A percentile compares a stretch with the other conserved stretches of the same genome.
These are phyloP conservation scores for Hemileccinum hortonii DNA, from an alignment of 1,284 basidiomycete species.

Conservation along the genomic window DNA sequence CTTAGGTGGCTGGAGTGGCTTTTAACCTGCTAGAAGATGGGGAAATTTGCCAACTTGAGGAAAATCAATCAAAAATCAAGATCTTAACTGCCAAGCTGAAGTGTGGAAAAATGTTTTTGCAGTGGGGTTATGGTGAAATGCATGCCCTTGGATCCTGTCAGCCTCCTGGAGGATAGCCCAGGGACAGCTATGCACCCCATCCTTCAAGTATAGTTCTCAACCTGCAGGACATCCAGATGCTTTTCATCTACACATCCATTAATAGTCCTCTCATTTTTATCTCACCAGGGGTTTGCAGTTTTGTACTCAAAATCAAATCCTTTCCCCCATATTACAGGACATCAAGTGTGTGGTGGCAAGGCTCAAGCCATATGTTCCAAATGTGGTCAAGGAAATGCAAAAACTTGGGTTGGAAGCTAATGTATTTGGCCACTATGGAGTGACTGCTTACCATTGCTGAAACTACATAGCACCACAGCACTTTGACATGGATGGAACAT, in stretches of 20 bases:
- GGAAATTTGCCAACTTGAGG: not conserved
- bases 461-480: slow-evolving; percentile 13
- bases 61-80: slow-evolving; percentile 7
- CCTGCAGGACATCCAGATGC: not conserved
- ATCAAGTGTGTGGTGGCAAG: slow-evolving; percentile 2
- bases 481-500: slow-evolving; percentile 2
- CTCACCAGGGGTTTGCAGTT: too few relatives aligned
- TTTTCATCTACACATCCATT: slow-evolving; percentile 3
- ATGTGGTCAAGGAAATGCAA: not conserved
- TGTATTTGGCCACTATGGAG: slow-evolving; percentile 1
- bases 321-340: too few relatives aligned
- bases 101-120: too few relatives aligned
- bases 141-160: not conserved
- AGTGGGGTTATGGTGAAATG: slow-evolving; percentile 7
- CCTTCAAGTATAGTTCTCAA: not conserved
- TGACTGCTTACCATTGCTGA: slow-evolving; percentile 9
- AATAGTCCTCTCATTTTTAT: not conserved
- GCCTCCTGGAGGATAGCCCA: not conserved
- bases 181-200: slow-evolving; percentile 5
- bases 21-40: not conserved
- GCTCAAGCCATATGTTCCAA: not conserved
- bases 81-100: not conserved
- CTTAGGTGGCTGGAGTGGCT: not conserved
- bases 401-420: not conserved
- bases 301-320: too few relatives aligned